phyloP scores from a whole-genome alignment of 2,329 filamentous ascomycete genomes.

The Paecilomyces sp. region DNA sequence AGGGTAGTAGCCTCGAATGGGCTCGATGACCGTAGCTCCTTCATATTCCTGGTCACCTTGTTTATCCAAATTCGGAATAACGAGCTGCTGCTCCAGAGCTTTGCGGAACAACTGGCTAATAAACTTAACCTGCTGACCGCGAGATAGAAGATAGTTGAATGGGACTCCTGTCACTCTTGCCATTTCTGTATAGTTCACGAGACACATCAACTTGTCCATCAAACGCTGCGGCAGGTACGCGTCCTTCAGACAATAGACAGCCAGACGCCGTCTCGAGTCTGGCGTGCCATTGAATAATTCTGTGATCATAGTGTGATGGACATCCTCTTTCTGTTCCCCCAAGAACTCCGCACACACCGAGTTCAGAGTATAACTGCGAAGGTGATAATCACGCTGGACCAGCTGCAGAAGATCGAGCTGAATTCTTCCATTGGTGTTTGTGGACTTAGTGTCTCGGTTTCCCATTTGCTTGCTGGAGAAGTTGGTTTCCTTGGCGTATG shows the following conservation, averaged over 20 bases:
- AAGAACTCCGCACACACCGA: conserved; percentile 93
- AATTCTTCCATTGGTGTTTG: conserved; percentile 88
- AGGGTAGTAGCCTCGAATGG: conserved; percentile 85
- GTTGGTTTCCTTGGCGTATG: conserved; percentile 69
- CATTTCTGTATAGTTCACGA: conserved; percentile 99
- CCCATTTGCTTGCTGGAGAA: conserved; percentile 99
- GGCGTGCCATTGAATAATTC: conserved; percentile 95
- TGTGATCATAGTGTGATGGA: conserved; percentile 98
- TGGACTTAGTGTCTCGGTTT: conserved; percentile 86
- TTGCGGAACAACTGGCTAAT: conserved; percentile 96
- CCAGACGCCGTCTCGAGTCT: conserved; percentile 81
- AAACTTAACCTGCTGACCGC: conserved; percentile 96
- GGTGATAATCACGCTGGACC: conserved; percentile 87
- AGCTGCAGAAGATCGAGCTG: conserved; percentile 93
- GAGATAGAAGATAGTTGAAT: conserved; percentile 86
- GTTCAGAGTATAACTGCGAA: conserved; percentile 95
- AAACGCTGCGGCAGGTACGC: conserved; percentile 89
- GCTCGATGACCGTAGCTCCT: conserved; percentile 96
- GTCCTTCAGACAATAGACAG: conserved; percentile 95
- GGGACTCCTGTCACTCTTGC: conserved; percentile 97
- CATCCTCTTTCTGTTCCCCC: conserved; percentile 96
- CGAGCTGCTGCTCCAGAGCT: conserved; percentile 82
- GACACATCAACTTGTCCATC: conserved; percentile 95
- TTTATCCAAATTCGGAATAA: conserved; percentile 77
- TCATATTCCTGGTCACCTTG: conserved; percentile 86